These are phyloP conservation scores for Dactylonectria estremocensis DNA, from an alignment of 2,329 filamentous ascomycete genomes.

Conservation along the genomic window DNA sequence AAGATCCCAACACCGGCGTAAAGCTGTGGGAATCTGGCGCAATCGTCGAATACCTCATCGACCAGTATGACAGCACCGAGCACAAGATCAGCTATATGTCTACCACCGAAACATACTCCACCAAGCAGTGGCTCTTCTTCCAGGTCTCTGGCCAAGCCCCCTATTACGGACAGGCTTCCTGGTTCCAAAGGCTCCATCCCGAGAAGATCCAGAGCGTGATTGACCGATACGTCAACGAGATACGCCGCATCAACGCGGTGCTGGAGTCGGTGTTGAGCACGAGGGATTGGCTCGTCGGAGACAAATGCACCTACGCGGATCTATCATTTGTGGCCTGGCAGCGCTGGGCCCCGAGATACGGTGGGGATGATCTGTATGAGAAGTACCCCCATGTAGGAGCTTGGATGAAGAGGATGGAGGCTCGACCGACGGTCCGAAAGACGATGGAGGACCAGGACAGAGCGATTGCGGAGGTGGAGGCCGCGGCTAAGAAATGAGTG, in stretches of 20 bases:
- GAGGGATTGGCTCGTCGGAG: conserved; percentile 56
- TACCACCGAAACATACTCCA: background rate
- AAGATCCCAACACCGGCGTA: conserved; percentile 52
- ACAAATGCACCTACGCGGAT: conserved; percentile 60
- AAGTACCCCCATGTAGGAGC: conserved; percentile 1
- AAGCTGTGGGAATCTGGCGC: conserved; percentile 49
- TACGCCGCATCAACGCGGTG: conserved; percentile 62
- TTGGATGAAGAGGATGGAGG: conserved; percentile 4
- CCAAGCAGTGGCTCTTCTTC: conserved; percentile 13
- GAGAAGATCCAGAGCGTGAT: conserved; percentile 61
- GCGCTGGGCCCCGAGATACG: conserved; percentile 7
- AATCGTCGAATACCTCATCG: too few relatives aligned
- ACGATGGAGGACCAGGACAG: background rate
- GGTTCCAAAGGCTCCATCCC: conserved; percentile 56
- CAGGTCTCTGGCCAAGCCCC: conserved; percentile 59
- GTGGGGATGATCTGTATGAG: conserved; percentile 1
- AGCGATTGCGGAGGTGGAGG: conserved; percentile 1
- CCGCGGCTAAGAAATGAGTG: background rate
- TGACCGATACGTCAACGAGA: conserved; percentile 63
- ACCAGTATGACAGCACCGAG: conserved; percentile 38
- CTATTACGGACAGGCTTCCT: conserved; percentile 59
- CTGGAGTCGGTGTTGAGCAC: conserved; percentile 58
- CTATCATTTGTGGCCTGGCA: conserved; percentile 53
- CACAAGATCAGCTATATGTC: conserved; percentile 31
- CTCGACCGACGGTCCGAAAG: conserved; percentile 2